Base-by-base conservation (phyloP, 805 yeast genomes). In the Pichia occidentalis region DNA sequence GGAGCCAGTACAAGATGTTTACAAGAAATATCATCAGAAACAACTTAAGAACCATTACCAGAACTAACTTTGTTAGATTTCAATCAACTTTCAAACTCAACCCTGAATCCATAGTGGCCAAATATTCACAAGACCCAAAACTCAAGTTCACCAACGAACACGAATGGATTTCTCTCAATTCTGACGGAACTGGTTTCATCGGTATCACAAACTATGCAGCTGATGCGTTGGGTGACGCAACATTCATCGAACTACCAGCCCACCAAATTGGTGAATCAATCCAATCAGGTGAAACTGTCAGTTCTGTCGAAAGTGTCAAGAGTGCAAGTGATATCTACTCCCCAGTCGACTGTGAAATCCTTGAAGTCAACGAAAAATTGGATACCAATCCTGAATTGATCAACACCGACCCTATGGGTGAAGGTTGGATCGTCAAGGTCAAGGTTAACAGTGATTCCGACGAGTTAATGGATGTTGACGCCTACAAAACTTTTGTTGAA, bases 131-230 rank as follows among this genome's bases (percentile, higher is more conserved):
- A 19, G 69, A 71, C 13, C 79, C 80, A 30, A 54, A 60, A 12
- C 70, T 79, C 44, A 77, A 73, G 63, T 88, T 75, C 71, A 85
- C 97, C 9, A 63, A 69, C 37, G 95, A 92, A 56, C 98, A 90
- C 67, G 98, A 90, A 67, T 90, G 97, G 96, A 63, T 92, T 40
- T 88, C 95, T 4, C 70, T 77, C 39, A 94, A 84, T 59, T 73
- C 75, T 20, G 95, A 88, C 61, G 85, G 85, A 44, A 69, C 79
- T 29, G 82, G 90, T 2, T 87, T 80, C 52, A 69, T 90, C 39
- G 98, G 98, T 22, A 86, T 92, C 61, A 87, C 98, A 41, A 77
- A 75, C 53, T 88, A 92, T 58, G 98, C 98, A 14, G 81, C 96
- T 17, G 95, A 87, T 54, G 95, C 97, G 7, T 74, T 92, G 44